Conservation (phyloP, 305 asterid species). For the Fraxinus sp. region DNA sequence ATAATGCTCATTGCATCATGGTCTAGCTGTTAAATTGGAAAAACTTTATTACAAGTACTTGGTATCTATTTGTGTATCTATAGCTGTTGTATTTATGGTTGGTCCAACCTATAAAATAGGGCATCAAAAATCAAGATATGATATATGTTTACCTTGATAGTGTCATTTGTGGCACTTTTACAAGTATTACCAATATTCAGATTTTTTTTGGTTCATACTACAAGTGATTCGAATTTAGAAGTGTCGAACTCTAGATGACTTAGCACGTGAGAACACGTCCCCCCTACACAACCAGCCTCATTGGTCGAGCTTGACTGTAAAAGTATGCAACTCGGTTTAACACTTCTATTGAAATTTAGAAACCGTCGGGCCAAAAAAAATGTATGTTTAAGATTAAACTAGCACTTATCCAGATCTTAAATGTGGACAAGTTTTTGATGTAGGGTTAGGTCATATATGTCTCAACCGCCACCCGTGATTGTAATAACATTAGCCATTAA, state of each 20-base stretch:
- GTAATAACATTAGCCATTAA: constrained; percentile 33
- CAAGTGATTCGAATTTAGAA: background rate
- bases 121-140: background rate
- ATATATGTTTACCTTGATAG: background rate
- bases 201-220: background rate
- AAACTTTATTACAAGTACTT: background rate
- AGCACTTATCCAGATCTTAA: background rate
- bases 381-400: background rate
- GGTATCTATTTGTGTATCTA: background rate
- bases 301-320: background rate
- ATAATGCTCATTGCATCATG: background rate
- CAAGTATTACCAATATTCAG: background rate
- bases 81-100: background rate
- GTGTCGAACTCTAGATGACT: background rate
- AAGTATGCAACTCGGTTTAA: background rate
- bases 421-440: constrained; percentile 13
- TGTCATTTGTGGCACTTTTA: background rate
- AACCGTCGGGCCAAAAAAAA: background rate
- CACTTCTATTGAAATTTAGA: background rate
- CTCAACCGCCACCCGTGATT: constrained; percentile 29
- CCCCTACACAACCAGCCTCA: background rate
- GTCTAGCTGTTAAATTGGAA: background rate
- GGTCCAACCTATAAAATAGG: background rate
- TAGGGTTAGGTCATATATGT: constrained; percentile 17
- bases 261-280: background rate